Conservation (phyloP, 2,329 filamentous ascomycete species). For the Alternaria sp. region DNA sequence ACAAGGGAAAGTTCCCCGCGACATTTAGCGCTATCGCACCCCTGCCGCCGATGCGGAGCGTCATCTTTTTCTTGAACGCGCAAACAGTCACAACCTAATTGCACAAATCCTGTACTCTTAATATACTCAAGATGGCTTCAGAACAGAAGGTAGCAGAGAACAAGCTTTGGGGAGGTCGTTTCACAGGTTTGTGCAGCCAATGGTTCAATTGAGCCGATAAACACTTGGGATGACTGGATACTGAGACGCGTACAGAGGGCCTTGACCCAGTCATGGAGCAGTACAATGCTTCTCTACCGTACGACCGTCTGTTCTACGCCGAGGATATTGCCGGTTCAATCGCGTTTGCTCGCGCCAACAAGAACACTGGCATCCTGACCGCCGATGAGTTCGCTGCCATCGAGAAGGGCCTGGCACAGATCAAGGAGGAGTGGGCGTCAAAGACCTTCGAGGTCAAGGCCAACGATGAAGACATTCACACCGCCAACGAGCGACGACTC, state of each 20-base stretch:
- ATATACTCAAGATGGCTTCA: slow-evolving; percentile 38
- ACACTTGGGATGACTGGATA: slow-evolving; percentile 8
- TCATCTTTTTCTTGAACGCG: slow-evolving; percentile 34
- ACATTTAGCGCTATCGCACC: slow-evolving; percentile 16
- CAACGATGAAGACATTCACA: slow-evolving; percentile 65
- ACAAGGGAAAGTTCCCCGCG: slow-evolving; percentile 13
- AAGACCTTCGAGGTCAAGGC: slow-evolving; percentile 58
- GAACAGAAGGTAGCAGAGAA: slow-evolving; percentile 50
- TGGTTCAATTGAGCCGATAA: neutral
- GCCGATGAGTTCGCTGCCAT: slow-evolving; percentile 77
- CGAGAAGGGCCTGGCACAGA: slow-evolving; percentile 72
- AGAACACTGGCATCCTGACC: slow-evolving; percentile 77
- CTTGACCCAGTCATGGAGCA: slow-evolving; percentile 86
- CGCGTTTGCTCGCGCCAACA: slow-evolving; percentile 83
- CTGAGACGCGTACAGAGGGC: slow-evolving; percentile 64
- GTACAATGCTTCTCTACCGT: slow-evolving; percentile 84
- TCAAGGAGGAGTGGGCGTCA: slow-evolving; percentile 61
- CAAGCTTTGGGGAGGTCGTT: slow-evolving; percentile 52
- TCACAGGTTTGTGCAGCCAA: slow-evolving; percentile 22
- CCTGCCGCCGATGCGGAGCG: slow-evolving; percentile 38
- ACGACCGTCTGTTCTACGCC: slow-evolving; percentile 79
- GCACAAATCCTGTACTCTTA: slow-evolving; percentile 1
- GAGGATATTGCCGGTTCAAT: slow-evolving; percentile 84
- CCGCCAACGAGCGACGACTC: slow-evolving; percentile 62
- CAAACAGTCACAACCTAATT: slow-evolving; percentile 33